Evolutionary conservation across 495 filamentous ascomycete genomes (phyloP).

Genomic region (Aspergillus homomorphus): DNA sequence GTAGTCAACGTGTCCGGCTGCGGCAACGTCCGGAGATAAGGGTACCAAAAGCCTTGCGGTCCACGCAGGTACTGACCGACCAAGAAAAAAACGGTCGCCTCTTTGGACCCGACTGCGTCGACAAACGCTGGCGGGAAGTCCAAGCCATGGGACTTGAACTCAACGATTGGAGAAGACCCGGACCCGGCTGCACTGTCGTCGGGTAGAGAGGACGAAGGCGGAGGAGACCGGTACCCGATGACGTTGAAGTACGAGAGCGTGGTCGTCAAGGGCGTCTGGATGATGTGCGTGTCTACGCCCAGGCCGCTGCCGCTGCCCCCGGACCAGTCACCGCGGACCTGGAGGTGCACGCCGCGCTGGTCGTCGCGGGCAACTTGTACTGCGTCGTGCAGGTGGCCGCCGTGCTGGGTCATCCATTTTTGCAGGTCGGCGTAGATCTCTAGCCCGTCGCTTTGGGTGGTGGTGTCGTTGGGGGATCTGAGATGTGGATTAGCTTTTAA

Average conservation of each 20-base stretch:
- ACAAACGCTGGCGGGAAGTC: conserved; percentile 35
- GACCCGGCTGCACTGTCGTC: background rate
- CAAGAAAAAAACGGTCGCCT: conserved; percentile 52
- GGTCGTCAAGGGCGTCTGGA: conserved; percentile 43
- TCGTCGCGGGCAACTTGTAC: conserved; percentile 41
- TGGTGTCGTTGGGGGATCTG: conserved; percentile 10
- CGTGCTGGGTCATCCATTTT: conserved; percentile 42
- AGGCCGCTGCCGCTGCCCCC: conserved; percentile 16
- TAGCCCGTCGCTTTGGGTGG: conserved; percentile 13
- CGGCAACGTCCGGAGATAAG: conserved; percentile 60
- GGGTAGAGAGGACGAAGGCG: conserved; percentile 23
- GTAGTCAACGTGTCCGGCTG: conserved; percentile 51
- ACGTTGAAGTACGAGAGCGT: conserved; percentile 55
- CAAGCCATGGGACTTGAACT: conserved; percentile 26
- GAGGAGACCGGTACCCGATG: conserved; percentile 27
- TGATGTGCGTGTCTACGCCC: conserved; percentile 32
- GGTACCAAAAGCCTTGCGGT: conserved; percentile 55
- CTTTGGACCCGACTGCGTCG: conserved; percentile 34
- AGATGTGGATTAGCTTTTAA: background rate
- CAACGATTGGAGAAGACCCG: background rate
- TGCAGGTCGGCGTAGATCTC: conserved; percentile 33
- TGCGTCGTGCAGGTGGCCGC: conserved; percentile 40
- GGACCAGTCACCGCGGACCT: conserved; percentile 34
- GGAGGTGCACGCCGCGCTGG: conserved; percentile 45
- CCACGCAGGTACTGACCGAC: conserved; percentile 53